Percentiles rank a stretch among this genome's conserved stretches.
Evolutionary conservation across 1,139 yeast genomes (phyloP).

Genomic region (Starmera stellimalicola): DNA sequence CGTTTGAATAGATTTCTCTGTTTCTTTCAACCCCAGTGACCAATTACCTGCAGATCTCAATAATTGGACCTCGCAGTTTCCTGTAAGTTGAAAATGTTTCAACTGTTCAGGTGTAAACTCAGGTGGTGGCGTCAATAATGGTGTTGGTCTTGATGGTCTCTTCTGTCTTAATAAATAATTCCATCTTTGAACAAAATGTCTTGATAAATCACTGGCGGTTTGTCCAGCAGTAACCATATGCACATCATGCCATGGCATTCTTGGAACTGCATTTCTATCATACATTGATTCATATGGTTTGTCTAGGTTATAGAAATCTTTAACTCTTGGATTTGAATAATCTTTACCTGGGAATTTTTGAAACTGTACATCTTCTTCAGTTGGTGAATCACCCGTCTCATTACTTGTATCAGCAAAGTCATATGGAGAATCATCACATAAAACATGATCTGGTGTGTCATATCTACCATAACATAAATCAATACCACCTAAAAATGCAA

Average conservation of each 20-base stretch:
- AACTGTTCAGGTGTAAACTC: conserved; percentile 73
- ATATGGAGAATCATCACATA: conserved; percentile 58
- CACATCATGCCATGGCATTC: conserved; percentile 99
- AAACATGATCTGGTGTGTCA: conserved; percentile 93
- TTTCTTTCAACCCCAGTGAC: conserved; percentile 82
- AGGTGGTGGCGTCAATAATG: conserved; percentile 85
- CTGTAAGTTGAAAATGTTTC: conserved; percentile 32
- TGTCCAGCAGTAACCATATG: conserved; percentile 97
- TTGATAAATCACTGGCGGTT: conserved; percentile 81
- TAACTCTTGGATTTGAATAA: conserved; percentile 89
- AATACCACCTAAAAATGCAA: conserved; percentile 91
- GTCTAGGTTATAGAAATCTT: conserved; percentile 74
- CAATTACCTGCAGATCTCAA: conserved; percentile 84
- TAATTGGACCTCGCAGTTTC: conserved; percentile 89
- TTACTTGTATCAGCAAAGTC: conserved; percentile 26
- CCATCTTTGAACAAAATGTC: conserved; percentile 98
- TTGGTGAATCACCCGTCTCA: conserved; percentile 11
- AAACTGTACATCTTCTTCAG: conserved; percentile 28
- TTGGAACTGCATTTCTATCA: conserved; percentile 68
- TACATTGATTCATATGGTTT: conserved; percentile 90
- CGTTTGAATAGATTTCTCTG: conserved; percentile 84
- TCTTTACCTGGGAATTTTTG: conserved; percentile 96
- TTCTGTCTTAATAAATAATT: conserved; percentile 86
- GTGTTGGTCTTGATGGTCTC: conserved; percentile 89
- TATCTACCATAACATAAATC: conserved; percentile 93